phyloP scores from a whole-genome alignment of 2,329 filamentous ascomycete species.

The Hymenoscyphus fructigenus region DNA sequence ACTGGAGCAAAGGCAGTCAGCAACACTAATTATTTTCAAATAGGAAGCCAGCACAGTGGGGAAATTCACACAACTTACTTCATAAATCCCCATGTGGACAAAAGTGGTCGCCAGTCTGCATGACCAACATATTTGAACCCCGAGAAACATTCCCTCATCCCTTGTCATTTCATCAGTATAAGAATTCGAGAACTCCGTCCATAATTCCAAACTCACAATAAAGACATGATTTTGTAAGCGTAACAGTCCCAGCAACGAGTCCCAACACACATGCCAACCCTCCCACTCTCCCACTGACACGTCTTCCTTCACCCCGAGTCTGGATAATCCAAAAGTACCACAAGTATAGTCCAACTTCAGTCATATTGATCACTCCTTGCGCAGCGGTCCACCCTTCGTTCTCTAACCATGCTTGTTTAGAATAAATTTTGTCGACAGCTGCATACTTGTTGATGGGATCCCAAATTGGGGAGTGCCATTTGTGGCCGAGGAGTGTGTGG shows the following conservation, averaged over 20 bases:
- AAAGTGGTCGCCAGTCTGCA: neutral
- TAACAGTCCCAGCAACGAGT: slow-evolving; percentile 5
- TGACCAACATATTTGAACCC: slow-evolving; percentile 8
- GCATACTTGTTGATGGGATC: neutral
- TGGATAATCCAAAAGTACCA: slow-evolving; percentile 3
- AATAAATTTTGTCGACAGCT: slow-evolving; percentile 2
- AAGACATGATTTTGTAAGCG: slow-evolving; percentile 8
- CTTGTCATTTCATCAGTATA: neutral
- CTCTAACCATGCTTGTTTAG: slow-evolving; percentile 1
- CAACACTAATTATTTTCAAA: neutral
- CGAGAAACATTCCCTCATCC: slow-evolving; percentile 8
- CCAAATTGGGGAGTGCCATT: slow-evolving; percentile 8
- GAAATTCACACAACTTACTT: neutral
- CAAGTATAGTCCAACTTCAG: neutral
- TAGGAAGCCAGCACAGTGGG: neutral
- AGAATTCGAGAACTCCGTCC: neutral
- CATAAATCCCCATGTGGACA: slow-evolving; percentile 3
- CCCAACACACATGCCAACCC: slow-evolving; percentile 5
- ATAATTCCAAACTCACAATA: neutral
- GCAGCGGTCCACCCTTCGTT: slow-evolving; percentile 10
- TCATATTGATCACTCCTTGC: slow-evolving; percentile 4
- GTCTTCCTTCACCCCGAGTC: neutral
- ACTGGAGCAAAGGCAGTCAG: neutral
- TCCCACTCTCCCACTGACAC: neutral
- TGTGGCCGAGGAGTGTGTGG: slow-evolving; percentile 5